These are phyloP conservation scores for Hortiboletus flavorubellus DNA, from an alignment of 768 basidiomycete species.

Conservation along the genomic window DNA sequence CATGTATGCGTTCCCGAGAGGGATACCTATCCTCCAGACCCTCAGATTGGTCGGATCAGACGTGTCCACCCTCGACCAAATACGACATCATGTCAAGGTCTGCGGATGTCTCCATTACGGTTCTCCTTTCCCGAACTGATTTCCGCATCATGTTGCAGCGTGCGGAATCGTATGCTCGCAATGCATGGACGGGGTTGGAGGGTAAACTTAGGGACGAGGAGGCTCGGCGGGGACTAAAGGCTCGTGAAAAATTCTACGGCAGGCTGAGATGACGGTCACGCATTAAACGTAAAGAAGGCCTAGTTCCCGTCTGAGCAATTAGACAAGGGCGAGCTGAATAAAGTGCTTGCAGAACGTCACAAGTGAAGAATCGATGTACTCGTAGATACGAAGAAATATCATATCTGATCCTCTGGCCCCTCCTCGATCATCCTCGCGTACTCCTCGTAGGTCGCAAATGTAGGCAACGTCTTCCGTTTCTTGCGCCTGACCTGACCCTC, in stretches of 20 bases:
- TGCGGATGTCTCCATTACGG: constrained; percentile 2
- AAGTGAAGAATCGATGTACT: background rate
- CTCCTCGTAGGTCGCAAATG: constrained; percentile 85
- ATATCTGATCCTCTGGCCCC: constrained; percentile 29
- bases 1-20: constrained; percentile 56
- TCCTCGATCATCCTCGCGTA: constrained; percentile 85
- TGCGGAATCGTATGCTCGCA: constrained; percentile 62
- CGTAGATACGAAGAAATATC: background rate
- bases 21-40: constrained; percentile 49
- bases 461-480: constrained; percentile 65
- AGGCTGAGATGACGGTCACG: constrained; percentile 15
- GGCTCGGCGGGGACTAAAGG: constrained; percentile 54
- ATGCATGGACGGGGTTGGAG: constrained; percentile 55
- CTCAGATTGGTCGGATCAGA: constrained; percentile 64
- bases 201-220: constrained; percentile 65
- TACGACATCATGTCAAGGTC: constrained; percentile 58
- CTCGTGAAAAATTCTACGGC: constrained; percentile 47
- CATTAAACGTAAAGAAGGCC: background rate
- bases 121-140: constrained; percentile 28
- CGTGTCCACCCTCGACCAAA: constrained; percentile 46
- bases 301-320: constrained; percentile 21
- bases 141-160: constrained; percentile 51
- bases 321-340: constrained; percentile 28
- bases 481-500: constrained; percentile 50
- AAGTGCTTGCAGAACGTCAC: too few species aligned